Evolutionary conservation across 116 monocot genomes (phyloP), one percentile per base, ranked within the genome.

Genomic region (Zostera marina): DNA sequence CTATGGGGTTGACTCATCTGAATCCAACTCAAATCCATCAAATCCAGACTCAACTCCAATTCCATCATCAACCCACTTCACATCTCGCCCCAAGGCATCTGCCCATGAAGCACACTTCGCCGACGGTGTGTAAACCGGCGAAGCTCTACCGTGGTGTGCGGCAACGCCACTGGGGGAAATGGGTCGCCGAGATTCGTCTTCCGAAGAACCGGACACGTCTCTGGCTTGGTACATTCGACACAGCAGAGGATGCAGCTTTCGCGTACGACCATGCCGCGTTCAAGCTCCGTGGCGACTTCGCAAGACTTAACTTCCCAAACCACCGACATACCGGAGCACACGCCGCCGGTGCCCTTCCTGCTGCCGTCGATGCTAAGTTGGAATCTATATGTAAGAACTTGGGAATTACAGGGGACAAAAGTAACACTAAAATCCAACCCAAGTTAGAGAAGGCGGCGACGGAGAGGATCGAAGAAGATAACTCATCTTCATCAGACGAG

Each of bases 151-250:
- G 63, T 7, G 63, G 63, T 5, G 63, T 63, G 16, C 63, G 63
- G 14, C 63, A 63, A 32, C 48, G 63, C 15, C 63, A 63, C 63
- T 63, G 63, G 52, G 63, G 63, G 7, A 63, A 63, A 26, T 63
- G 63, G 63, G 63, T 63, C 63, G 63, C 63, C 19, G 63, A 63
- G 63, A 63, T 63, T 38, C 63, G 63, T 23, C 63, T 63, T 13
- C 75, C 79, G 3, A 62, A 66, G 59, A 76, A 70, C 70, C 63
- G 81, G n/a, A 81, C 73, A 16, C 81, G 81, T 5, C 73, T 78
- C 7, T 90, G 90, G 84, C 84, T 89, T 53, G 89, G 89, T 24
- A 89, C 89, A 44, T 89, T 89, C 58, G 89, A 84, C 69, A 78
- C 80, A 19, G 89, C 89, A 53, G 84, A 89, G 60, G 84, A 89